phyloP scores from a whole-genome alignment of 176 grass and related monocot genomes.

The Eleusine indica region DNA sequence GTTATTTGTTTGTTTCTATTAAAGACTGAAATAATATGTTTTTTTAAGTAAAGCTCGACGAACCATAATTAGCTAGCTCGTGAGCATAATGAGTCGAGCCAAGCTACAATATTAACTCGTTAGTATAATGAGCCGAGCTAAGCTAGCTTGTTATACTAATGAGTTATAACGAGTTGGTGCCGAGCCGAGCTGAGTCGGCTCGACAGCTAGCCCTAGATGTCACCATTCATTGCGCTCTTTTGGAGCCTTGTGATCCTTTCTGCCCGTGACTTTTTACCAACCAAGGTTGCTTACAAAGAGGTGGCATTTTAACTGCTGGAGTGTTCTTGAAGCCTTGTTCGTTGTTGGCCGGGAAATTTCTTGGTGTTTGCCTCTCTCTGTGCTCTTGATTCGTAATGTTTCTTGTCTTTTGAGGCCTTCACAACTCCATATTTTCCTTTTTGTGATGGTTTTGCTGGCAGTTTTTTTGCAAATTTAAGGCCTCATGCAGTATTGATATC shows the following conservation, averaged over 20 bases:
- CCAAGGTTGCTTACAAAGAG: conserved; percentile 19
- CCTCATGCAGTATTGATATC: not conserved
- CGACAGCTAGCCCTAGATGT: not conserved
- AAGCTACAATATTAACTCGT: no score
- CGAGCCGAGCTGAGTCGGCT: no score
- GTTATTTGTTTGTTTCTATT: no score
- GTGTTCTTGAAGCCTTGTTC: conserved; percentile 21
- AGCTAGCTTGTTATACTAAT: no score
- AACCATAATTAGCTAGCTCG: no score
- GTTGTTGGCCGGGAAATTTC: not conserved
- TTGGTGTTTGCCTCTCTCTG: not conserved
- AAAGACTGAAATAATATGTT: no score
- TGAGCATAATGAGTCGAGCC: no score
- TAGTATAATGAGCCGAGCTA: no score
- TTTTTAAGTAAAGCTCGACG: no score
- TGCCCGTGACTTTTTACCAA: conserved; percentile 30
- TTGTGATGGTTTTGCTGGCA: not conserved
- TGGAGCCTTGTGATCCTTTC: conserved; percentile 40
- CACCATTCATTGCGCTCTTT: conserved; percentile 25
- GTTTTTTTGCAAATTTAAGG: not conserved
- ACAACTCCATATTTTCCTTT: not conserved
- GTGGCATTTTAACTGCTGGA: conserved; percentile 19
- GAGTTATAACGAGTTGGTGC: no score
- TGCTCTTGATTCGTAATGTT: conserved; percentile 12
- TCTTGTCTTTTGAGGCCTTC: not conserved